Conservation (phyloP, 2,329 filamentous ascomycete species). For the Apiospora rasikravindrae region DNA sequence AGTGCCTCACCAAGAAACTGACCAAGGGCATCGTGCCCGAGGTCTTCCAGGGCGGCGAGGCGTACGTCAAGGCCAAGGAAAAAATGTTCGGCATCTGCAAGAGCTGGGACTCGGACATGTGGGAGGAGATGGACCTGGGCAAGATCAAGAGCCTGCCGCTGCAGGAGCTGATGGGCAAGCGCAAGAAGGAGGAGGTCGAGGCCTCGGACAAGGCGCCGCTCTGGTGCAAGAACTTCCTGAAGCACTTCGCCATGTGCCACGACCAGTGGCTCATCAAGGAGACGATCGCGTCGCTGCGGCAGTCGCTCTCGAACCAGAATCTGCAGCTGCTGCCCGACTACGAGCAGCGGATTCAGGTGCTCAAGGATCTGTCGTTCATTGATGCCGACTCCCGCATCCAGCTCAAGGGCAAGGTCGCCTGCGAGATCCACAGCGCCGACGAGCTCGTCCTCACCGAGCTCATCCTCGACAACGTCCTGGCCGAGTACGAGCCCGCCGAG, state of each 20-base stretch:
- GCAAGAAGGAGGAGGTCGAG: slow-evolving; percentile 65
- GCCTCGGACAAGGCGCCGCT: slow-evolving; percentile 71
- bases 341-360: slow-evolving; percentile 88
- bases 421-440: slow-evolving; percentile 96
- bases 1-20: slow-evolving; percentile 78
- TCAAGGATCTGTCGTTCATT: slow-evolving; percentile 91
- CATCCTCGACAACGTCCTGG: slow-evolving; percentile 94
- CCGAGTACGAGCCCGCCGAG: slow-evolving; percentile 93
- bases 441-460: slow-evolving; percentile 96
- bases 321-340: slow-evolving; percentile 95
- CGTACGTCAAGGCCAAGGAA: slow-evolving; percentile 62
- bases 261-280: slow-evolving; percentile 97
- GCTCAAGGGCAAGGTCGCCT: slow-evolving; percentile 97
- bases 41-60: slow-evolving; percentile 60
- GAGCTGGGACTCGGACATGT: slow-evolving; percentile 75
- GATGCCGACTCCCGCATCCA: slow-evolving; percentile 87
- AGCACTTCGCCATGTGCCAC: slow-evolving; percentile 96
- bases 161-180: slow-evolving; percentile 77
- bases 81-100: slow-evolving; percentile 72
- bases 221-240: slow-evolving; percentile 78
- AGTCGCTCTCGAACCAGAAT: slow-evolving; percentile 94
- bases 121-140: slow-evolving; percentile 84
- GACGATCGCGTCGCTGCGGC: slow-evolving; percentile 85
- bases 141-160: slow-evolving; percentile 83
- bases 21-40: slow-evolving; percentile 64